Evolutionary conservation across 2,329 filamentous ascomycete species (phyloP).

Genomic region (Metarhizium album): DNA sequence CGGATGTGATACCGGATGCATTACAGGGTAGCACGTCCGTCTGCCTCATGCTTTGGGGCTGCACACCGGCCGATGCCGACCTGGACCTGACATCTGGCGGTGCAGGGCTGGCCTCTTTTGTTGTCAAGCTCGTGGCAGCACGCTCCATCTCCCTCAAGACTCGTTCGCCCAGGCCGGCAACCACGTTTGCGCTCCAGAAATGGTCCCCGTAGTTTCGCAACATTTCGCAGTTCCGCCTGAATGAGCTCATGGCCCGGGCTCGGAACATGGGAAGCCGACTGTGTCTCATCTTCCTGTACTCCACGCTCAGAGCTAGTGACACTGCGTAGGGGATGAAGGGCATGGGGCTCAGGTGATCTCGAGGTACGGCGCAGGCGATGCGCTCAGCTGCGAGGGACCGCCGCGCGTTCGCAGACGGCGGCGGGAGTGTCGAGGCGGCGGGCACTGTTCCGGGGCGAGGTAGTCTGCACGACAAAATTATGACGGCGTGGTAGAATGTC

Average conservation of each 20-base stretch:
- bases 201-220: conserved; percentile 42
- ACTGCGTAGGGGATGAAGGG: conserved; percentile 53
- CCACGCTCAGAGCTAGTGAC: conserved; percentile 49
- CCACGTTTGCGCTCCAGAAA: conserved; percentile 47
- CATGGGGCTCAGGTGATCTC: conserved; percentile 40
- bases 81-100: conserved; percentile 13
- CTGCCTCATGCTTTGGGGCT: conserved; percentile 4
- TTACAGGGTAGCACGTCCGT: conserved; percentile 14
- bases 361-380: conserved; percentile 42
- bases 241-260: conserved; percentile 40
- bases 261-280: conserved; percentile 49
- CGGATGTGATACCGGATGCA: conserved; percentile 16
- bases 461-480: conserved; percentile 50
- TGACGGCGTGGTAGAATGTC: conserved; percentile 52
- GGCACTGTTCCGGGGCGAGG: conserved; percentile 28
- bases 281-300: conserved; percentile 54
- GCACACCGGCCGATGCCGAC: conserved; percentile 4
- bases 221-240: conserved; percentile 42
- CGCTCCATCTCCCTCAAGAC: conserved; percentile 47
- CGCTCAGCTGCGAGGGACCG: conserved; percentile 47
- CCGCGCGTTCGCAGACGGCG: conserved; percentile 41
- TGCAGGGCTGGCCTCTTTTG: conserved; percentile 22
- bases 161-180: conserved; percentile 42
- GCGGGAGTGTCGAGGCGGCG: conserved; percentile 32
- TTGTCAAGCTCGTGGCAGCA: conserved; percentile 34